phyloP scores from a whole-genome alignment of 1,284 basidiomycete genomes.

The Inonotus obliquus region DNA sequence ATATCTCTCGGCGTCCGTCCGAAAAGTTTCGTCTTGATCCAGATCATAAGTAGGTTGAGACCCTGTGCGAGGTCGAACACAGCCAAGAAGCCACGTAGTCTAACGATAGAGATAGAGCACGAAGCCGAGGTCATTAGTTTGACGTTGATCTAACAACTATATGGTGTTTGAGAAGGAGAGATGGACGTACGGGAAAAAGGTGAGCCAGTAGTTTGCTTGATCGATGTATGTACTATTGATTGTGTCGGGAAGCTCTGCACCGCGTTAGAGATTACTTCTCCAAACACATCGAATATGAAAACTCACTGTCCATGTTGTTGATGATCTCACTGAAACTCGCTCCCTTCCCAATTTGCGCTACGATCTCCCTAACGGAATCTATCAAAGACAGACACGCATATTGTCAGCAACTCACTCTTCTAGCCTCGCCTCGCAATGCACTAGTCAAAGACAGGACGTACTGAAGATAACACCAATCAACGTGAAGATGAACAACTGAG shows the following conservation, averaged over 20 bases:
- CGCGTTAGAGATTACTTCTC: neutral
- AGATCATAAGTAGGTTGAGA: constrained; percentile 83
- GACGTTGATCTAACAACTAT: too few species aligned
- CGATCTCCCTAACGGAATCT: constrained; percentile 65
- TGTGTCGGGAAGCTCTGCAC: constrained; percentile 56
- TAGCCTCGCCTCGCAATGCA: neutral
- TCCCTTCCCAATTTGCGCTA: constrained; percentile 63
- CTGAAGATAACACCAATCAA: constrained; percentile 86
- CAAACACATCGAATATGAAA: neutral
- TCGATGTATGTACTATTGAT: constrained; percentile 82
- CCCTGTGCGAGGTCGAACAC: constrained; percentile 96
- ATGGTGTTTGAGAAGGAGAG: neutral
- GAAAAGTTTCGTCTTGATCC: constrained; percentile 72
- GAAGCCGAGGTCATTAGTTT: too few species aligned
- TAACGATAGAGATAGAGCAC: too few species aligned
- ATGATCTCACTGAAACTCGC: constrained; percentile 67
- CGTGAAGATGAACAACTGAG: constrained; percentile 88
- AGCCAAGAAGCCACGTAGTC: constrained; percentile 87
- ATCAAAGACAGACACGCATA: constrained; percentile 13
- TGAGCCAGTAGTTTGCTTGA: constrained; percentile 89
- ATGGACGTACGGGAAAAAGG: constrained; percentile 80
- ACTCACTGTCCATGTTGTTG: constrained; percentile 58
- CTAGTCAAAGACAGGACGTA: constrained; percentile 32
- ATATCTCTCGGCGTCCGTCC: constrained; percentile 97
- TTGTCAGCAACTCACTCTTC: neutral